Evolutionary conservation across 2,329 filamentous ascomycete genomes (phyloP).

Genomic region (Plenodomus lindquistii): DNA sequence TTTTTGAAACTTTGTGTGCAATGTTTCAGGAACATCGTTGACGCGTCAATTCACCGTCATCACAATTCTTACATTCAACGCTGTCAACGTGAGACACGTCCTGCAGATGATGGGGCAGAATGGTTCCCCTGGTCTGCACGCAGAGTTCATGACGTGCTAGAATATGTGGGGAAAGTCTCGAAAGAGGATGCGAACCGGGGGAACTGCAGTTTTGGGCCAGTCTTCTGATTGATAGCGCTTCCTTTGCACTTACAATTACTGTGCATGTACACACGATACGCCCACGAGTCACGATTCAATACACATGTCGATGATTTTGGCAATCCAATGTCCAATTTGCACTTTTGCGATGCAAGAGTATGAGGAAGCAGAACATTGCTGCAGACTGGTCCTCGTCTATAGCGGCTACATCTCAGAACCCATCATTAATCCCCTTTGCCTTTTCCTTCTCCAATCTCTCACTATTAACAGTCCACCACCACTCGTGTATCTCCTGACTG

Average conservation of each 20-base stretch:
- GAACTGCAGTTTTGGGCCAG: not conserved
- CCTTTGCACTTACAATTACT: no score
- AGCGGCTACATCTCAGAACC: conserved; percentile 45
- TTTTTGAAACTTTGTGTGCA: not conserved
- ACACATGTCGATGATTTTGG: no score
- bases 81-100: no score
- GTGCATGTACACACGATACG: no score
- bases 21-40: not conserved
- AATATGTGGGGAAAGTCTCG: conserved; percentile 3
- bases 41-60: not conserved
- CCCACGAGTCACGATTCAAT: no score
- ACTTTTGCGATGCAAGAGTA: no score
- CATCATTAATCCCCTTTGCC: conserved; percentile 54
- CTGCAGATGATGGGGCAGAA: no score
- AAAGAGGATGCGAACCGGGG: not conserved
- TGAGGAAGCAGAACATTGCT: not conserved
- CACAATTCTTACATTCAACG: no score
- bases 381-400: not conserved
- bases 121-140: not conserved
- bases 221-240: no score
- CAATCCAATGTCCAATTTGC: no score
- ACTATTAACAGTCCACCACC: conserved; percentile 61
- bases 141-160: conserved; percentile 7
- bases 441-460: conserved; percentile 56
- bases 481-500: conserved; percentile 56